Percentiles rank a stretch among this genome's conserved stretches.
Evolutionary conservation across 2,329 filamentous ascomycete species (phyloP).

Genomic region (Fusarium setosum): DNA sequence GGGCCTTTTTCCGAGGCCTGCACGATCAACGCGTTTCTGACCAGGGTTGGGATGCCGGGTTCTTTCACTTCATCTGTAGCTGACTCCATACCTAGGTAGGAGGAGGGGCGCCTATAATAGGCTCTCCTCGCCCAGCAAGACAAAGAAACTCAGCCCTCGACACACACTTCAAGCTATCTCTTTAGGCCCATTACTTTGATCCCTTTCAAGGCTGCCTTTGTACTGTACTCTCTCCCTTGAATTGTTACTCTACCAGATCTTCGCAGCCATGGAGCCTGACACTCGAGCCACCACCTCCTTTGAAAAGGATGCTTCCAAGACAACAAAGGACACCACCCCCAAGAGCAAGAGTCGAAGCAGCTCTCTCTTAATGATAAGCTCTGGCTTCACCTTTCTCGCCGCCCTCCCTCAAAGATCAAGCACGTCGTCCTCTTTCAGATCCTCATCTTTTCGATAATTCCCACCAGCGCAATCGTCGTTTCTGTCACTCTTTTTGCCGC

Average conservation of each 20-base stretch:
- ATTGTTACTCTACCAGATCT: no score
- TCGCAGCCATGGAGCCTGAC: slow-evolving; percentile 37
- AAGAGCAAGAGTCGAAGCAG: slow-evolving; percentile 40
- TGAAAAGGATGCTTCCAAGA: slow-evolving; percentile 41
- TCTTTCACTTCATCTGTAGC: slow-evolving; percentile 22
- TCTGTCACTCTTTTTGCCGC: slow-evolving; percentile 31
- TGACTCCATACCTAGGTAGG: slow-evolving; percentile 24
- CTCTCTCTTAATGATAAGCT: slow-evolving; percentile 43
- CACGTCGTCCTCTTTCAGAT: slow-evolving; percentile 36
- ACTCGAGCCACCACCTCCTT: slow-evolving; percentile 39
- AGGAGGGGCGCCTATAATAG: slow-evolving; percentile 36
- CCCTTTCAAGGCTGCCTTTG: background rate
- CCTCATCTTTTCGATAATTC: slow-evolving; percentile 42
- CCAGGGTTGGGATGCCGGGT: slow-evolving; percentile 28
- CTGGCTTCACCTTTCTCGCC: slow-evolving; percentile 43
- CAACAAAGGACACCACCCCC: slow-evolving; percentile 36
- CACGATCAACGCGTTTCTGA: slow-evolving; percentile 27
- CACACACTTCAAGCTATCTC: slow-evolving; percentile 22
- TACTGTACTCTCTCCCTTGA: background rate
- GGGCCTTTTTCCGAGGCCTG: slow-evolving; percentile 25
- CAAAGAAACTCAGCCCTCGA: slow-evolving; percentile 24
- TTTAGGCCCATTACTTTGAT: slow-evolving; percentile 25
- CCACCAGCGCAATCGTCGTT: slow-evolving; percentile 3
- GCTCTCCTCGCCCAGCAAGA: slow-evolving; percentile 23
- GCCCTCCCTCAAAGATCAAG: slow-evolving; percentile 39